Evolutionary conservation across 805 yeast genomes (phyloP).

Genomic region (Yamadazyma laniorum): DNA sequence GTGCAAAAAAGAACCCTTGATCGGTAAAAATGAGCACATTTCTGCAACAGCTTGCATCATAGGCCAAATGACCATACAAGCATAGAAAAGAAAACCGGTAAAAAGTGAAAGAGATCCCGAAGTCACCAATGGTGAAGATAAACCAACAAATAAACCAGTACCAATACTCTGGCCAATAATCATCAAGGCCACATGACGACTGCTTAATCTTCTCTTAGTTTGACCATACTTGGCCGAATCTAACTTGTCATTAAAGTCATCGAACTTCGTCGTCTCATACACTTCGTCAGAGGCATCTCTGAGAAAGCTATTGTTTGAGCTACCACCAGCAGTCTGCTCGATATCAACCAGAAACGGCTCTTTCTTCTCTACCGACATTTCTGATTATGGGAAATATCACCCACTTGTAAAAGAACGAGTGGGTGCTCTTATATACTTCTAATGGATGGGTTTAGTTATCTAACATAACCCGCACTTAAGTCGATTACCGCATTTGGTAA

Average conservation of each 20-base stretch:
- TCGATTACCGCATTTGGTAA: no score
- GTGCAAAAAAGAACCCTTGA: slow-evolving; percentile 35
- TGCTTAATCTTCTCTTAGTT: slow-evolving; percentile 27
- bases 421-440: no score
- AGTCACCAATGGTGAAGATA: slow-evolving; percentile 28
- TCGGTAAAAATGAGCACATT: slow-evolving; percentile 37
- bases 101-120: slow-evolving; percentile 36
- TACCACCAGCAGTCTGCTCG: slow-evolving; percentile 7
- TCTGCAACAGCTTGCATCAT: slow-evolving; percentile 38
- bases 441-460: no score
- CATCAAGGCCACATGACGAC: slow-evolving; percentile 36
- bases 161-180: slow-evolving; percentile 37
- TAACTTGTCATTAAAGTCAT: slow-evolving; percentile 23
- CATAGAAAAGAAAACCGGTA: slow-evolving; percentile 29
- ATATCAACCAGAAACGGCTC: slow-evolving; percentile 9
- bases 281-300: neutral
- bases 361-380: slow-evolving; percentile 1
- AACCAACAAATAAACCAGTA: slow-evolving; percentile 35
- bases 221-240: slow-evolving; percentile 29
- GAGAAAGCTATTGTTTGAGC: neutral
- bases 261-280: slow-evolving; percentile 10
- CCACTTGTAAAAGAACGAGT: no score
- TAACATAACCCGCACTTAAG: no score
- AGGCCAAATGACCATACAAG: slow-evolving; percentile 32
- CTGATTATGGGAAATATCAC: no score